Base-by-base conservation (phyloP, 306 rosid species). In the Delonix regia region DNA sequence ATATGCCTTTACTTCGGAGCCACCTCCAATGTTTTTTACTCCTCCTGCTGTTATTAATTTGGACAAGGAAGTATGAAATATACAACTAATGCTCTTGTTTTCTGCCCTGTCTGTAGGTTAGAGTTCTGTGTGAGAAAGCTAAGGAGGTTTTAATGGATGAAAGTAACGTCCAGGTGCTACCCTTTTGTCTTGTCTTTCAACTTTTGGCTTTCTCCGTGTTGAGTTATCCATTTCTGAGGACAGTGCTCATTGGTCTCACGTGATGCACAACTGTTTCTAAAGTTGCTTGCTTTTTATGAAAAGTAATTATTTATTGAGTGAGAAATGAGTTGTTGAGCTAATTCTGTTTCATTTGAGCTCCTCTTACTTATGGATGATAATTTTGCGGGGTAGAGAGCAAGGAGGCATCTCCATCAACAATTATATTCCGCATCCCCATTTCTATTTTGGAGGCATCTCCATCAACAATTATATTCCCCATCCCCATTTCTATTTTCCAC, bases 101-200 rank as follows among this genome's bases (percentile, higher is more conserved):
- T 56, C 39, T 76, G 82, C 75, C 63, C 12, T 81, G 71, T 71
- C 30, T 88, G 81, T 79, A 93, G 99, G 99, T 96, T 81, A 90
- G 85, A 87, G 87, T 48, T 59, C 85, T 96, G 73, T 91, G 98
- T 27, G 99, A 91, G 83, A 93, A 96, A 83, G 99, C 98, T 14
- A 96, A 87, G 84, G 99, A 96, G 85, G 88, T 93, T 56, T 81
- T 96, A 83, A 93, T 90, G 96, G 97, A 88, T 65, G 99, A 93
- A 82, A 96, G 98, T 86, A 96, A 96, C 82, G 99, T 96, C 70
- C 99, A 96, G 99, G 99, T 96, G 81, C 78, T 48, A 75, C 55
- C 36, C 56, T 75, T 73, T 70, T 53, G 72, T 73, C 84, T 51
- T 73, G 71, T 60, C 66, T 81, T 78, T 70, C 62, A 65, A 21